A percentile compares a stretch with the other conserved stretches of the same genome.
phyloP scores from a whole-genome alignment of 805 yeast genomes.

The Sugiyamaella mastotermitis region DNA sequence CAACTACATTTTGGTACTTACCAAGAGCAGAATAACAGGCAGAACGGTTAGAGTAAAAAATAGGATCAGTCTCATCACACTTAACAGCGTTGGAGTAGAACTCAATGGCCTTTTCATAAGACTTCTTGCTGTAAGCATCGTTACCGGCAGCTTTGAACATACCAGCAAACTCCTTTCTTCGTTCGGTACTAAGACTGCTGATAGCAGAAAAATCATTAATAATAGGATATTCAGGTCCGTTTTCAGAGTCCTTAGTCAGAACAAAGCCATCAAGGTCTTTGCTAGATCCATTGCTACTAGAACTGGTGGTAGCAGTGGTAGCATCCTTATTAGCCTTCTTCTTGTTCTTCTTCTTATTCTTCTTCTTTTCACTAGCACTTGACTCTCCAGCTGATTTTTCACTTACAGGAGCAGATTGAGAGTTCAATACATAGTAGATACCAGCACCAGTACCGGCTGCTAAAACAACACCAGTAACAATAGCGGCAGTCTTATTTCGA shows the following conservation, averaged over 20 bases:
- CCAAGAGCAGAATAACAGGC: slow-evolving; percentile 87
- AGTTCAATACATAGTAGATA: slow-evolving; percentile 31
- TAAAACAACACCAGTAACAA: slow-evolving; percentile 58
- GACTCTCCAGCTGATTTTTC: slow-evolving; percentile 12
- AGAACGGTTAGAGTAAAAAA: slow-evolving; percentile 90
- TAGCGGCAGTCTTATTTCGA: slow-evolving; percentile 56
- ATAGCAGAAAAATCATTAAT: slow-evolving; percentile 25
- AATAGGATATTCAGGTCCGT: slow-evolving; percentile 31
- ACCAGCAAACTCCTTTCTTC: slow-evolving; percentile 49
- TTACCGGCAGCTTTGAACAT: slow-evolving; percentile 90
- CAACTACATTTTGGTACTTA: slow-evolving; percentile 76
- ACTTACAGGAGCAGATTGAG: background rate
- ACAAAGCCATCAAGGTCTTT: slow-evolving; percentile 20
- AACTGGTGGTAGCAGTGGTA: slow-evolving; percentile 10
- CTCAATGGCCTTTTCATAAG: slow-evolving; percentile 68
- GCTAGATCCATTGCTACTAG: slow-evolving; percentile 6
- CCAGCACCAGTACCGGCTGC: slow-evolving; percentile 61
- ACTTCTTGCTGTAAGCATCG: slow-evolving; percentile 60
- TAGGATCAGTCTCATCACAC: slow-evolving; percentile 68
- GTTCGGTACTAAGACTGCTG: slow-evolving; percentile 18
- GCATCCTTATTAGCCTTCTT: slow-evolving; percentile 15
- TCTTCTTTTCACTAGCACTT: slow-evolving; percentile 26
- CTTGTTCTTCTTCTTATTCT: slow-evolving; percentile 16
- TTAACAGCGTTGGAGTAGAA: slow-evolving; percentile 74
- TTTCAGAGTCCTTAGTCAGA: slow-evolving; percentile 17